Evolutionary conservation across 257 asterid genomes (phyloP).

Genomic region (Solanum ahanhuiri): DNA sequence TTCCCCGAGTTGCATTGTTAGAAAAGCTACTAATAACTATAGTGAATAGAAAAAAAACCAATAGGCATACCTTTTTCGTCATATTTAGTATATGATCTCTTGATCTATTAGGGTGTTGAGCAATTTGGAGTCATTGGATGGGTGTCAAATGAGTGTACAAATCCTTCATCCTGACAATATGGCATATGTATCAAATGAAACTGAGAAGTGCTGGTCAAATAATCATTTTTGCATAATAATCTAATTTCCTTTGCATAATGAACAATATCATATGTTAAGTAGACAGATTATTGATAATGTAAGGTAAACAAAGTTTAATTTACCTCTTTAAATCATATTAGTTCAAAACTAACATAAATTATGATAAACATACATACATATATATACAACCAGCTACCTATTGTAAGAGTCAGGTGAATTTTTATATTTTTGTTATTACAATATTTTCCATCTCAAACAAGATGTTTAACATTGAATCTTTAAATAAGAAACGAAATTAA

Average conservation of each 20-base stretch:
- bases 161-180: constrained; percentile 55
- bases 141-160: constrained; percentile 72
- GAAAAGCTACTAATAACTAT: neutral
- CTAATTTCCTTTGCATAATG: neutral
- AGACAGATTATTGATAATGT: neutral
- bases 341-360: neutral
- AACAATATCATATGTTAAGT: neutral
- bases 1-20: neutral
- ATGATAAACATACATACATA: no score
- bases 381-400: no score
- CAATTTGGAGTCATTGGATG: constrained; percentile 69
- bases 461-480: no score
- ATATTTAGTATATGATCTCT: constrained; percentile 76
- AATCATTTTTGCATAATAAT: neutral
- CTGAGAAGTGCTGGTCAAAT: neutral
- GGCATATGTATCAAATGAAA: no score
- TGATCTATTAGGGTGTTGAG: constrained; percentile 79
- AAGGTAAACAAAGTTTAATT: neutral
- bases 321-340: neutral
- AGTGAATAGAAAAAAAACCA: neutral
- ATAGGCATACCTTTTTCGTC: constrained; percentile 49
- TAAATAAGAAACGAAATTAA: no score
- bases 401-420: no score
- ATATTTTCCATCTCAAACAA: no score
- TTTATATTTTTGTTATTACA: no score